Base-by-base conservation (phyloP, 345 rosid species). In the Triadica sebifera region DNA sequence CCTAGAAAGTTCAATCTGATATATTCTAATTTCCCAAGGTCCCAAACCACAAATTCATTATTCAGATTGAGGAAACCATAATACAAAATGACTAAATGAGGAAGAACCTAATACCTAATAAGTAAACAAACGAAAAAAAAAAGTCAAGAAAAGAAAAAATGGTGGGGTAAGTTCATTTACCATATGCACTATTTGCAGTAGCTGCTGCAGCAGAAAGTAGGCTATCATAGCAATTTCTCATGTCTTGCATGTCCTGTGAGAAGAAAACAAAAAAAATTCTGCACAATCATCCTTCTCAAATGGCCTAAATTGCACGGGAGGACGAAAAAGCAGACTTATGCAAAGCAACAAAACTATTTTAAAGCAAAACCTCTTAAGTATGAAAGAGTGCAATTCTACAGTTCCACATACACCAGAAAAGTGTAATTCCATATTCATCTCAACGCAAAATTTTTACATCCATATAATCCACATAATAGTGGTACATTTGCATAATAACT, bases 181-280 rank as follows among this genome's bases (percentile, higher is more conserved):
- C 99, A 74, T 84, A 95, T 65, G 98, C 97, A 75, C 97, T 90
- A 79, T 96, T 96, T 22, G 98, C 98, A 0, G 90, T 87, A 15
- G 89, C 96, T 39, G 98, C 97, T 74, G 99, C 99, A 1, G 98
- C 97, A 62, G 96, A 83, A 74, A 96, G 95, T 73, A 96, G 85
- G 82, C 98, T 90, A 80, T 96, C 99, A n/a, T 91, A 96, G 83
- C 98, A 90, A 65, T 89, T 83, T 82, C 89, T 88, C 92, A 96
- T 91, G 65, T 86, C 89, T 77, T 85, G 96, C 98, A 96, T 89
- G 49, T 91, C 97, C 99, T 96, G 74, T 20, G 70, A 46, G 50
- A 63, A 49, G 57, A 75, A 50, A 73, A 77, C 11, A 38, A 34
- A 62, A 16, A 3, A 45, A 58, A 47, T 50, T 34, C 19, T 3